phyloP scores from a whole-genome alignment of 2,329 filamentous ascomycete genomes.

The Leptographium wingfieldii region DNA sequence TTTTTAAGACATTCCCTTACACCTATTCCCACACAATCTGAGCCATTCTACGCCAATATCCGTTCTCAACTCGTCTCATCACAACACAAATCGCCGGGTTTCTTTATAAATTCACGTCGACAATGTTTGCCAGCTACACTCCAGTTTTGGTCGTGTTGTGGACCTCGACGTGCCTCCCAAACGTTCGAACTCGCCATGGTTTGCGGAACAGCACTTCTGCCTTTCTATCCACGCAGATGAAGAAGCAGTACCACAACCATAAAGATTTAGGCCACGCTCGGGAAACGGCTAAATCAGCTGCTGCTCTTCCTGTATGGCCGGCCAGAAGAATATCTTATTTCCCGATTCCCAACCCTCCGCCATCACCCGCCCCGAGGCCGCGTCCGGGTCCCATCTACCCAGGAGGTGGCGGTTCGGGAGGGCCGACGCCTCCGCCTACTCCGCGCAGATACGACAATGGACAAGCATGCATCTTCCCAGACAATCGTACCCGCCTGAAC shows the following conservation, averaged over 20 bases:
- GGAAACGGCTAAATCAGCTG: neutral
- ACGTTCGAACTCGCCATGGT: neutral
- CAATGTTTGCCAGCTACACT: neutral
- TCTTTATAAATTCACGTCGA: neutral
- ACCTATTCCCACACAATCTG: neutral
- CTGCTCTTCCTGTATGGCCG: neutral
- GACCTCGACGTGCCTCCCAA: neutral
- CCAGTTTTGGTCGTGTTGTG: neutral
- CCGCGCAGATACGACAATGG: neutral
- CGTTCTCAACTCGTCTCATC: neutral
- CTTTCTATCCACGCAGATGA: neutral
- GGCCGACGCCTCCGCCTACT: conserved; percentile 10
- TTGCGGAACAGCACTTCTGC: neutral
- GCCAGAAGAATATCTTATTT: neutral
- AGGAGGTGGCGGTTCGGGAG: conserved; percentile 9
- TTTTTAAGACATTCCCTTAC: neutral
- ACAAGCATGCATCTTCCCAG: neutral
- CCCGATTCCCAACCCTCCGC: neutral
- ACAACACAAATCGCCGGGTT: neutral
- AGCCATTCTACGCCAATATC: neutral
- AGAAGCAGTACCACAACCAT: neutral
- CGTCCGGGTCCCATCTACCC: conserved; percentile 9
- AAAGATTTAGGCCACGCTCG: neutral
- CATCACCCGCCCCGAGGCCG: conserved; percentile 7
- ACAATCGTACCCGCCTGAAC: neutral